Evolutionary conservation across 768 basidiomycete species (phyloP), one percentile per base, ranked within the genome.

Genomic region (Lentinula detonsa): DNA sequence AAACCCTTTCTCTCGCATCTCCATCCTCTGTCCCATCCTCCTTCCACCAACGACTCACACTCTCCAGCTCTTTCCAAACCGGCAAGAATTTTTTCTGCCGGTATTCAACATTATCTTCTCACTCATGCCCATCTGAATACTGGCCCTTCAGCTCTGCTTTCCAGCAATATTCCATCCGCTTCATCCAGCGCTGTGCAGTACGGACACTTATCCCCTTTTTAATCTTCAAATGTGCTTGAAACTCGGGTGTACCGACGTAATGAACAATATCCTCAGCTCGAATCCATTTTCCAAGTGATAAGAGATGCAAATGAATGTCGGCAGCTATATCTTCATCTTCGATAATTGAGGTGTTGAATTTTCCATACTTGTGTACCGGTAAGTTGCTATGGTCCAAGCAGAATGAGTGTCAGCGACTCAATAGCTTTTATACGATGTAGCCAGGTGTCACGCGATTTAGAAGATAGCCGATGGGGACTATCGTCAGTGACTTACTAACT

Each of bases 71-170:
- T 35, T 11, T 62, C 62, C 62, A 16, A 48, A 28, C 40, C 65
- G 69, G 46, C 13, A 76, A 56, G 62, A 68, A 68, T 4, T 60
- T 45, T 0, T 69, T 57, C 43, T 72, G 60, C 2, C 61, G 61
- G 59, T 74, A 73, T 1, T 65, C 35, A 5, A 72, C 68, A 7
- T 75, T 70, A 68, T 75, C 72, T 1, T 61, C 54, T 0, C 65
- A 35, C 50, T 76, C 70, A 49, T 75, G 73, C 1, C 72, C 72
- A 68, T 75, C 71, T 5, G 64, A 56, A 64, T 71, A 75, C 56
- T 68, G 62, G 2, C 69, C 72, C 10, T 64, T 65, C 5, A 23
- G 23, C 23, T 23, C 23, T 23, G 23, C 23, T 23, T 23, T 23
- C 23, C 23, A 23, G 23, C 23, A 2, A 23, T 23, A 23, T 23